Evolutionary conservation across 441 rosid species (phyloP), one percentile per base, ranked within the genome.

Genomic region (Adansonia gregorii): DNA sequence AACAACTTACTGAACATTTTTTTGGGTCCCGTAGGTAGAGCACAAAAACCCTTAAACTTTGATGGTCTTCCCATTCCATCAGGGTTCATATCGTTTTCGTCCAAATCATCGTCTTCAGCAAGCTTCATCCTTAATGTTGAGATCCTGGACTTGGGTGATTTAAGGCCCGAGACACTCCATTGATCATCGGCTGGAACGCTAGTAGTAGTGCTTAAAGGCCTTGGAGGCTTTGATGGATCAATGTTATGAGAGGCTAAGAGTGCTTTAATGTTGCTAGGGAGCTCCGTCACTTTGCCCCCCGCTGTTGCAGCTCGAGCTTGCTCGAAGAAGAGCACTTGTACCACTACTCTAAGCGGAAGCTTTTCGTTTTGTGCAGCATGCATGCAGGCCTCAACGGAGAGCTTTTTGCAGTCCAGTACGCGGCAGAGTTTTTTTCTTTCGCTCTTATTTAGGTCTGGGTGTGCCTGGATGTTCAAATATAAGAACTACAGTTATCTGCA

Each of bases 141-240:
- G 66, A 87, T 72, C 84, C 84, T 93, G 4, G 98, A 84, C 79
- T 86, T 92, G 0, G 95, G 96, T 2, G 98, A 89, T 78, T 87
- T 93, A 15, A 95, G 89, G 68, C 94, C 98, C 20, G 98, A 93
- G 55, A 92, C 91, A 76, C 98, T 95, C 99, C 98, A 95, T 70
- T 88, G 97, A 73, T 94, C 99, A 0, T 93, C 98, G 48, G 85
- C 91, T 20, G 77, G 83, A 49, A 90, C 80, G 88, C 92, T 93
- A n/a, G 93, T 83, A 2, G 89, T 87, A 52, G 94, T 89, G 90
- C 90, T 92, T 64, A 88, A 68, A 61, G 96, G 82, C 12, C 87
- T 86, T 4, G 83, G 83, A 31, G 91, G 89, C 74, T 85, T 92
- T 7, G 97, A 93, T 31, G 99, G 93, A 79, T 95, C 92, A 0